phyloP scores from a whole-genome alignment of 2,329 filamentous ascomycete species.

The Xylaria sp. region DNA sequence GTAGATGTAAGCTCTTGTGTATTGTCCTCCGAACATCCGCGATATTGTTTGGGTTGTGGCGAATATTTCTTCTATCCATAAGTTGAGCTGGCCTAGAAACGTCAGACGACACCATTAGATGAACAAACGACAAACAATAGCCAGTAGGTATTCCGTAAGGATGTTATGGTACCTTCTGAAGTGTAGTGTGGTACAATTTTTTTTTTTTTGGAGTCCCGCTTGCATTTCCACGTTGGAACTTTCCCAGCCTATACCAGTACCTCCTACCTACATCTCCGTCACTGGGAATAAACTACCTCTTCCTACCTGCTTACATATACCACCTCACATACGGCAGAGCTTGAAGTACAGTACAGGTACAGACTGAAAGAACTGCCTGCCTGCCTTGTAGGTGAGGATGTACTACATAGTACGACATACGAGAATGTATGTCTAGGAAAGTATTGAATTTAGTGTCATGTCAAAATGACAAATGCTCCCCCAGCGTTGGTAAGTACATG shows the following conservation, averaged over 20 bases:
- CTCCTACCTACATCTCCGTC: background rate
- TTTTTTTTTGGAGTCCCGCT: slow-evolving; percentile 16
- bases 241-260: slow-evolving; percentile 14
- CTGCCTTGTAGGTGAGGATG: background rate
- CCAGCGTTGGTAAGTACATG: background rate
- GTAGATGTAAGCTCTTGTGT: background rate
- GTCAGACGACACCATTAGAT: background rate
- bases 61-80: background rate
- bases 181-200: slow-evolving; percentile 3
- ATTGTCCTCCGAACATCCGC: background rate
- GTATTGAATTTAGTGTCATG: slow-evolving; percentile 3
- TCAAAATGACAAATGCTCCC: background rate
- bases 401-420: slow-evolving; percentile 2
- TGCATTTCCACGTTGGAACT: slow-evolving; percentile 26
- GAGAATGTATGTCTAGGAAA: background rate
- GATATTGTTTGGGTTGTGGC: background rate
- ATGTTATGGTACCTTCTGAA: slow-evolving; percentile 8
- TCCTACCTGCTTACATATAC: slow-evolving; percentile 1
- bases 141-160: background rate
- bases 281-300: background rate
- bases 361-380: slow-evolving; percentile 17
- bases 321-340: background rate
- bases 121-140: background rate
- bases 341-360: background rate
- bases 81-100: background rate